Conservation (phyloP, 2,329 filamentous ascomycete genomes). For the Plectosphaerella cucumerina region DNA sequence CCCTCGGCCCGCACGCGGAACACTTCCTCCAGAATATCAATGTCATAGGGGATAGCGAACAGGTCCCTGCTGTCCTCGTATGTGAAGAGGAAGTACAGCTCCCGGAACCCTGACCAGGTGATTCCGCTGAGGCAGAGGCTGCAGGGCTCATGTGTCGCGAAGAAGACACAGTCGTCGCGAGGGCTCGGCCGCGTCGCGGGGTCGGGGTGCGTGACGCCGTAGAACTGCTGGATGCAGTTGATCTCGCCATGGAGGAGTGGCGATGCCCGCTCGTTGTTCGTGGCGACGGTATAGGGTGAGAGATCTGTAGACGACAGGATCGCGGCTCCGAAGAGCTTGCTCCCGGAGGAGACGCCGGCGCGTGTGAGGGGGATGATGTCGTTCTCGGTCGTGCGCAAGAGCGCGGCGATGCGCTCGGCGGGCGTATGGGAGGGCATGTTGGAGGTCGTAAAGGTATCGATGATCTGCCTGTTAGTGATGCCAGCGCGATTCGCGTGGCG, state of each 20-base stretch:
- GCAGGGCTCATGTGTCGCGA: slow-evolving; percentile 57
- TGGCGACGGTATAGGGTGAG: slow-evolving; percentile 41
- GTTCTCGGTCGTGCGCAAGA: slow-evolving; percentile 39
- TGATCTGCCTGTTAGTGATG: too few species aligned
- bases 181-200: slow-evolving; percentile 32
- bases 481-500: too few species aligned
- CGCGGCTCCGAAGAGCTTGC: slow-evolving; percentile 54
- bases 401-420: slow-evolving; percentile 27
- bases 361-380: slow-evolving; percentile 47
- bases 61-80: slow-evolving; percentile 54
- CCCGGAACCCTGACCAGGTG: slow-evolving; percentile 52
- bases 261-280: slow-evolving; percentile 51
- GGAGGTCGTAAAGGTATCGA: not conserved
- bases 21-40: slow-evolving; percentile 51
- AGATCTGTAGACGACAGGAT: slow-evolving; percentile 41
- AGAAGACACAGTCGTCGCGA: slow-evolving; percentile 47
- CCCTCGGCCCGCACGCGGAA: slow-evolving; percentile 41
- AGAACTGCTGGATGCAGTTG: slow-evolving; percentile 57
- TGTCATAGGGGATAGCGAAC: slow-evolving; percentile 53
- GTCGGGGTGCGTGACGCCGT: slow-evolving; percentile 30
- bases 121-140: slow-evolving; percentile 54
- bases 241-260: slow-evolving; percentile 57
- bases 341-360: slow-evolving; percentile 44
- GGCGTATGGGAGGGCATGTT: slow-evolving; percentile 1
- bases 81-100: slow-evolving; percentile 55